Conservation (phyloP, 768 basidiomycete genomes). For the Termitomyces sp. region DNA sequence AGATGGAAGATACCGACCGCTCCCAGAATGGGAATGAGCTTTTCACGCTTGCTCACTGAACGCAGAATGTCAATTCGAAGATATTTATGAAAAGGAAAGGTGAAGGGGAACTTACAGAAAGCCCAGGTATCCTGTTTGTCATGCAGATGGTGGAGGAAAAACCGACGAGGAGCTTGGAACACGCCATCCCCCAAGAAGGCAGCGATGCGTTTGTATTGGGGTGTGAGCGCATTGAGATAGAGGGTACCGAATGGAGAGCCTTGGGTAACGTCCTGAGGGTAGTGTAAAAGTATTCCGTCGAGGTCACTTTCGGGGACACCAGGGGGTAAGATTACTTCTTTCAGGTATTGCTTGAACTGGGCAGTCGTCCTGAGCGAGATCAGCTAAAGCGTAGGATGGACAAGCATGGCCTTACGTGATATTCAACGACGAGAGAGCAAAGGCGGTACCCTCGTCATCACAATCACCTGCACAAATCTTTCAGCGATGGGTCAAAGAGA, state of each 20-base stretch:
- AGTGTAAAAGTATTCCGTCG: conserved; percentile 26
- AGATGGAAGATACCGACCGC: conserved; percentile 27
- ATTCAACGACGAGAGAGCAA: conserved; percentile 43
- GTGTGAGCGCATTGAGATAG: conserved; percentile 36
- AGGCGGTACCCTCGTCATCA: conserved; percentile 59
- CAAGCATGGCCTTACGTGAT: conserved; percentile 33
- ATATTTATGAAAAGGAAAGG: neutral
- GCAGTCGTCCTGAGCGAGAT: conserved; percentile 15
- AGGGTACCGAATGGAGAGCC: conserved; percentile 57
- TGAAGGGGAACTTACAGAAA: conserved; percentile 28
- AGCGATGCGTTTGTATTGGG: conserved; percentile 49
- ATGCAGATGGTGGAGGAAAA: conserved; percentile 35
- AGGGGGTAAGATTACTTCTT: conserved; percentile 29
- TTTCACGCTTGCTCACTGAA: conserved; percentile 4
- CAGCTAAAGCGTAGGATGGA: no score
- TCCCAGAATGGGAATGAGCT: conserved; percentile 27
- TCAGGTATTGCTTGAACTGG: conserved; percentile 24
- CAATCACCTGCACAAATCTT: conserved; percentile 32
- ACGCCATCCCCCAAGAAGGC: conserved; percentile 47
- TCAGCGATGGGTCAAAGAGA: neutral
- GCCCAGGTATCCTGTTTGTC: conserved; percentile 42
- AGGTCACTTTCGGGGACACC: conserved; percentile 25
- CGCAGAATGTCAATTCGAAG: neutral
- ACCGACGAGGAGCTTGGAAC: conserved; percentile 48
- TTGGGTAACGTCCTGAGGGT: conserved; percentile 34